These are phyloP conservation scores for Penicillium nucicola DNA, from an alignment of 495 filamentous ascomycete species.

Conservation along the genomic window DNA sequence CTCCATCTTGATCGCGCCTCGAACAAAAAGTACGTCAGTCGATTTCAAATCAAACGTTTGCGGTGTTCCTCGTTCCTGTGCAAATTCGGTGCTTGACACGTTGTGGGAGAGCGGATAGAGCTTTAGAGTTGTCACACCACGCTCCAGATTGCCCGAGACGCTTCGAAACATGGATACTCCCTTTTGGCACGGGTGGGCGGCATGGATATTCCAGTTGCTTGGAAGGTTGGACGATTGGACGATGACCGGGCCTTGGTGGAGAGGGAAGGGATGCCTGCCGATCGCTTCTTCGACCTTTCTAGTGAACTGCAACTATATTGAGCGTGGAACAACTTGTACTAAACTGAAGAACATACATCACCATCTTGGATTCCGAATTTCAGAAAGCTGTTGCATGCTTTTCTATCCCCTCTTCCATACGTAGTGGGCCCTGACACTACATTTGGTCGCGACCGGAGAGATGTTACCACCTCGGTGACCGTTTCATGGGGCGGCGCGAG, in stretches of 20 bases:
- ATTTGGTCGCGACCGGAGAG: background rate
- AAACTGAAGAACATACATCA: background rate
- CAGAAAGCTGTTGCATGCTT: slow-evolving; percentile 1
- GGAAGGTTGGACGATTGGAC: background rate
- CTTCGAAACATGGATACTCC: background rate
- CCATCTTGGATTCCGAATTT: background rate
- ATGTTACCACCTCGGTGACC: background rate
- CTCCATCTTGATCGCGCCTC: background rate
- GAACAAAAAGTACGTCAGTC: background rate
- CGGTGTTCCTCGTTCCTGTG: background rate
- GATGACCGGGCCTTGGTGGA: slow-evolving; percentile 1
- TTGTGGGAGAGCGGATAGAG: slow-evolving; percentile 1
- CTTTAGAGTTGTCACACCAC: background rate
- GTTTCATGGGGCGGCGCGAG: background rate
- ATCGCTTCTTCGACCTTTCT: background rate
- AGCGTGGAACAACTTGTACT: background rate
- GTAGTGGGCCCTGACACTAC: background rate
- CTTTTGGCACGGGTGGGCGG: background rate
- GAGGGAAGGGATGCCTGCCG: background rate
- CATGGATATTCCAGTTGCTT: background rate
- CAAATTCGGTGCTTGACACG: background rate
- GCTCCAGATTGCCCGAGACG: background rate
- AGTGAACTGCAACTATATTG: background rate
- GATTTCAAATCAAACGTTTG: background rate
- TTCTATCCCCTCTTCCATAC: background rate